Evolutionary conservation across 2,329 filamentous ascomycete genomes (phyloP).

Genomic region (Parascedosporium putredinis): DNA sequence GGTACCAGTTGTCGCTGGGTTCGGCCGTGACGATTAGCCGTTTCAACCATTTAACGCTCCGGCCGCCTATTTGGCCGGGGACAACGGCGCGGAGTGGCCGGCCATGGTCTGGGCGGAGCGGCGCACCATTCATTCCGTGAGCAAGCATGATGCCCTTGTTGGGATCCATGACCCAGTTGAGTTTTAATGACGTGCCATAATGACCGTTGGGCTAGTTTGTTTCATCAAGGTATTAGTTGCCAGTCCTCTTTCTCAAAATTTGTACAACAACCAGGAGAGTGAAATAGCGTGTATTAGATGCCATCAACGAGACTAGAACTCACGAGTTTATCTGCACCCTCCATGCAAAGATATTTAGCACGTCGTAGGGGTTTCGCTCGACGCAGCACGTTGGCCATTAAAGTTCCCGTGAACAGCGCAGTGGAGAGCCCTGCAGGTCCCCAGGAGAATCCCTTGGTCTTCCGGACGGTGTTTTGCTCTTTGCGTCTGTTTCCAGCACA

Average conservation of each 20-base stretch:
- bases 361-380: slow-evolving; percentile 56
- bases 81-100: slow-evolving; percentile 74
- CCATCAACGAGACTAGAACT: not conserved
- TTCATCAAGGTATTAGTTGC: not conserved
- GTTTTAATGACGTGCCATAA: slow-evolving; percentile 79
- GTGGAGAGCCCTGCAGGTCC: slow-evolving; percentile 80
- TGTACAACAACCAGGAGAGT: not conserved
- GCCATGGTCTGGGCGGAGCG: slow-evolving; percentile 73
- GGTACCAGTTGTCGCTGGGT: slow-evolving; percentile 90
- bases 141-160: slow-evolving; percentile 79
- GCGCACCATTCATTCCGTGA: slow-evolving; percentile 82
- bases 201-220: slow-evolving; percentile 59
- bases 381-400: slow-evolving; percentile 60
- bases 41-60: slow-evolving; percentile 90
- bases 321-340: slow-evolving; percentile 7
- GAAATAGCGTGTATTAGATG: not conserved
- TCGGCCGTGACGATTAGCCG: slow-evolving; percentile 64
- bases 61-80: slow-evolving; percentile 82
- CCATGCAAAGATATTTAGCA: slow-evolving; percentile 64
- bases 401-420: slow-evolving; percentile 75
- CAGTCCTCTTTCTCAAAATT: no score
- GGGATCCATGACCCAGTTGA: slow-evolving; percentile 79
- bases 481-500: slow-evolving; percentile 88
- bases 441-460: slow-evolving; percentile 93
- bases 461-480: slow-evolving; percentile 83